Base-by-base conservation (phyloP, 163 green algal species). In the Scenedesmus sp. region DNA sequence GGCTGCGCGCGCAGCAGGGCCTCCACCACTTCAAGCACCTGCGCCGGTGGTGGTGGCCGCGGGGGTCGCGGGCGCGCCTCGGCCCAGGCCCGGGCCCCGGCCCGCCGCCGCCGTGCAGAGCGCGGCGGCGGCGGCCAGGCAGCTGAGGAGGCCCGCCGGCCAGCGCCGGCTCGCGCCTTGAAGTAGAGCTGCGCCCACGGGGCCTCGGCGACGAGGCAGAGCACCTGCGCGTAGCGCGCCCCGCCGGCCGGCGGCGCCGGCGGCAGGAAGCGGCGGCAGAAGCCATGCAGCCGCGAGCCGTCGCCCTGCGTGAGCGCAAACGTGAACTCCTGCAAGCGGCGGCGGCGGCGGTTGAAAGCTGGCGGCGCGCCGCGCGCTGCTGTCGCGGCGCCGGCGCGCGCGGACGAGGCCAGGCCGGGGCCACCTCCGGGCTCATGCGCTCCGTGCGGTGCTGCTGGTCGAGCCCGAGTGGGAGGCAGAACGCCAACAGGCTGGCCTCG, bases 11-110 rank as follows among this genome's bases (percentile, higher is more conserved):
- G 84, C 54, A 94, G 67, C 66, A 93, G 70, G 65, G 89, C 83
- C 82, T 94, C 91, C 15, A 86, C 54, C 2, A 90, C 60, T 69
- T 94, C 85, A 36, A 95, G 81, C 50, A 92, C 88, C 88, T 93
- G 84, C 53, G 51, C 11, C n/a, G n/a, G n/a, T n/a, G n/a, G n/a
- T n/a, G n/a, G n/a, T n/a, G n/a, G n/a, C n/a, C n/a, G n/a, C n/a
- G n/a, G n/a, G n/a, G n/a, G n/a, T n/a, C n/a, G n/a, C n/a, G n/a
- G n/a, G n/a, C n/a, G n/a, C n/a, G n/a, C n/a, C n/a, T n/a, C n/a
- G n/a, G n/a, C n/a, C n/a, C n/a, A n/a, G n/a, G n/a, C n/a, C n/a
- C n/a, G n/a, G n/a, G n/a, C n/a, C n/a, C n/a, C n/a, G n/a, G n/a
- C n/a, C n/a, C n/a, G n/a, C n/a, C n/a, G n/a, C n/a, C n/a, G n/a